These are phyloP conservation scores for Flueggea neowawraea DNA, from an alignment of 441 rosid species.

Conservation along the genomic window DNA sequence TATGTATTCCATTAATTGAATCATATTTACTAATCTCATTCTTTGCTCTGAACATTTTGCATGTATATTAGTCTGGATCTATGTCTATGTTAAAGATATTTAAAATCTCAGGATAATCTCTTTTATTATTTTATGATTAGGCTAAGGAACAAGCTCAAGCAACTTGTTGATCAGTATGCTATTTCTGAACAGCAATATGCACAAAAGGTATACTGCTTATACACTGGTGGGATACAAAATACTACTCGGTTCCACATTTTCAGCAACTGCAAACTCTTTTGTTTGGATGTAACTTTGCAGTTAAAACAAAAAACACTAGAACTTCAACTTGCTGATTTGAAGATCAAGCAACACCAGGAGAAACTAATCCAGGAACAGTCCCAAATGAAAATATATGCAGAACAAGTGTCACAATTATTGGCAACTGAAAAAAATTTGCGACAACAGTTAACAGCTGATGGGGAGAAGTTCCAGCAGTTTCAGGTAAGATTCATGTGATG, in stretches of 20 bases:
- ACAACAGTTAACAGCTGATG: slow-evolving; percentile 78
- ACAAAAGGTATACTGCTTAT: slow-evolving; percentile 48
- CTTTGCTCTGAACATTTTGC: no score
- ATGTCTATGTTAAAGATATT: not conserved
- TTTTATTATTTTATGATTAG: slow-evolving; percentile 33
- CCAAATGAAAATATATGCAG: slow-evolving; percentile 89
- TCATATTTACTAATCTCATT: no score
- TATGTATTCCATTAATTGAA: no score
- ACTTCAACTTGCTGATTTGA: slow-evolving; percentile 74
- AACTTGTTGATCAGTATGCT: slow-evolving; percentile 78
- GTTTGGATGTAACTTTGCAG: slow-evolving; percentile 39
- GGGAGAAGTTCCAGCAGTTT: slow-evolving; percentile 92
- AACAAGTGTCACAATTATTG: slow-evolving; percentile 78
- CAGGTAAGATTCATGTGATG: slow-evolving; percentile 49
- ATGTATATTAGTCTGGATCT: not conserved
- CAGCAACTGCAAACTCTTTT: not conserved
- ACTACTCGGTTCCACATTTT: not conserved
- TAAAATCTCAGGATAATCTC: slow-evolving; percentile 1
- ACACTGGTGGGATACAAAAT: not conserved
- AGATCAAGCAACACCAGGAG: slow-evolving; percentile 86
- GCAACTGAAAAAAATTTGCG: slow-evolving; percentile 85
- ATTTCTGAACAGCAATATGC: slow-evolving; percentile 80
- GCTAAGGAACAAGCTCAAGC: slow-evolving; percentile 82
- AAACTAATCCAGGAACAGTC: slow-evolving; percentile 72
- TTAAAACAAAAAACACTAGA: slow-evolving; percentile 82